Base-by-base conservation (phyloP, 371 early-diverging fungal genomes). In the Apophysomyces elegans region DNA sequence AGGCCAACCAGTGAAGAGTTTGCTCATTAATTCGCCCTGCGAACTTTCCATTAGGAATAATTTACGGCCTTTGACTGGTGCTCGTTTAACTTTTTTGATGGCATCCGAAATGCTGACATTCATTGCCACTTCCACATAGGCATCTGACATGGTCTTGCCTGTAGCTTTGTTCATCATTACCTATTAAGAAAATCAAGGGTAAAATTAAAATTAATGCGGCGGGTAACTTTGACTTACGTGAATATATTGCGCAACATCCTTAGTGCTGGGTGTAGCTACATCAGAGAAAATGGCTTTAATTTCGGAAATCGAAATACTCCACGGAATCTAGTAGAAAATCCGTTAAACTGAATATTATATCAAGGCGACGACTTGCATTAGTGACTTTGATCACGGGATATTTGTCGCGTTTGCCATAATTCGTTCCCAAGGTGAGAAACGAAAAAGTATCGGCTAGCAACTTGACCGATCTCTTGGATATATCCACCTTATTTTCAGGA, bases 1-100 rank as follows among this genome's bases (percentile, higher is more conserved):
- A 3, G 64, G 56, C 80, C 87, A 84, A 21, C 75, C 74, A 5
- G 90, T 86, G 58, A 89, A 90, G 6, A 89, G 60, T 5, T 81
- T 75, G 9, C 66, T 63, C 66, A 85, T 57, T 14, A 90, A 68
- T 63, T 89, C 85, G 45, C 80, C 85, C 65, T 88, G 88, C 9
- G 75, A 76, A 37, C 83, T 79, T 37, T 68, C 61, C 37, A 66
- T 70, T 1, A 87, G 75, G 21, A 73, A 74, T 6, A 88, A 76
- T 37, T 77, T 62, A 9, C 88, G 75, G 12, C 87, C 88, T 60
- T 86, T 85, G 8, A 86, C 65, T 5, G 78, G 72, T 46, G 76
- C 72, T 14, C 76, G 64, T 46, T 76, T 74, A 5, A 68, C 66
- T 12, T 68, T 56, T 9, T 67, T 64, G 2, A 78, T 73, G 0